These are phyloP conservation scores for Lyophyllum shimeji DNA, from an alignment of 768 basidiomycete species.

Conservation along the genomic window DNA sequence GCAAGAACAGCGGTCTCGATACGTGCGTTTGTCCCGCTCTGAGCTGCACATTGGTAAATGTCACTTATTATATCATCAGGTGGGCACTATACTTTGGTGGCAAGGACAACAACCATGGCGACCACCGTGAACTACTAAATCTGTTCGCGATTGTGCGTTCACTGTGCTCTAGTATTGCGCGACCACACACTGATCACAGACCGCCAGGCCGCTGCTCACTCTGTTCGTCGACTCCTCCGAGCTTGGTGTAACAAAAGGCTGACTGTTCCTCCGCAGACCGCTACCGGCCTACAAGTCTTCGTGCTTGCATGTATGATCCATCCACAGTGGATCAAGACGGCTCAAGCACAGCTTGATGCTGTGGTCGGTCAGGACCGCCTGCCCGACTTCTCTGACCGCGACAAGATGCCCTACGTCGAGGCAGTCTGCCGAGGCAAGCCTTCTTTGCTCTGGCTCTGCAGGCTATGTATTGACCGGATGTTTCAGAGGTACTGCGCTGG, in stretches of 20 bases:
- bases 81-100: constrained; percentile 9
- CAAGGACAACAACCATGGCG: constrained; percentile 6
- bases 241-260: not conserved
- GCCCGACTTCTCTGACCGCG: constrained; percentile 6
- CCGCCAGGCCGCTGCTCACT: constrained; percentile 6
- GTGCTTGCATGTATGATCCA: constrained; percentile 8
- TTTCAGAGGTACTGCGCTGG: constrained; percentile 7
- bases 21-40: not conserved
- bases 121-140: constrained; percentile 7
- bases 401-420: constrained; percentile 7
- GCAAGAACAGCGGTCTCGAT: constrained; percentile 5
- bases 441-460: not conserved
- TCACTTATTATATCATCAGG: not conserved
- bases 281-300: constrained; percentile 4
- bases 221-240: not conserved
- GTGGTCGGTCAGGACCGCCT: constrained; percentile 6
- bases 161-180: not conserved
- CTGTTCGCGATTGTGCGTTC: not conserved
- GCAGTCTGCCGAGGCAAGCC: constrained; percentile 4
- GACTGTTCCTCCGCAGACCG: not conserved
- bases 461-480: not conserved
- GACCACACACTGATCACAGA: not conserved
- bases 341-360: constrained; percentile 2
- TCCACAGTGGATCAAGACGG: constrained; percentile 4
- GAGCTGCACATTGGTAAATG: not conserved